A percentile compares a stretch with the other conserved stretches of the same genome.
Evolutionary conservation across 176 grass and related monocot species (phyloP).

Genomic region (Tillandsia fasciculata): DNA sequence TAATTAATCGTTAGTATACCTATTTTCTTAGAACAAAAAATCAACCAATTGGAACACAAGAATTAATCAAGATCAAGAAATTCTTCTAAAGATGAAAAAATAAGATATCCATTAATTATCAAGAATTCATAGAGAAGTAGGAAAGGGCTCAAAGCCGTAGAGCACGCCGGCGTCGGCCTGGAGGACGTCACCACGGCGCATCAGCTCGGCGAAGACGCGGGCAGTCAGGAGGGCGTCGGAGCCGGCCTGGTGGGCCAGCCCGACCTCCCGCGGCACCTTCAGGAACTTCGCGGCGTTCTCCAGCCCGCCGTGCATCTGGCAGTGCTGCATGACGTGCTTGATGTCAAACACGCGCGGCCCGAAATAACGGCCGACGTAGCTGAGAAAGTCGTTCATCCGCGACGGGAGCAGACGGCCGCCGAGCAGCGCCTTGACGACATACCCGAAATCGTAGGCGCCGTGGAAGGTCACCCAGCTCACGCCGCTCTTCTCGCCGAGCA

Average conservation of each 20-base stretch:
- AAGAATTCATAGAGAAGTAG: no score
- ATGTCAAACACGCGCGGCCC: constrained; percentile 22
- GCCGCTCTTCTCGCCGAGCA: not conserved
- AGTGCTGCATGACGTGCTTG: constrained; percentile 20
- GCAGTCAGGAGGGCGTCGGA: constrained; percentile 30
- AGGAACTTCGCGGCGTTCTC: constrained; percentile 12
- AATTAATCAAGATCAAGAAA: no score
- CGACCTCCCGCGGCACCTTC: not conserved
- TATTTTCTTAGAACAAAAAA: no score
- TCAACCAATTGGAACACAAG: no score
- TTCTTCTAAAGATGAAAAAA: not conserved
- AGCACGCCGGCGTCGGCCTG: constrained; percentile 32
- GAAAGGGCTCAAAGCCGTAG: constrained; percentile 32
- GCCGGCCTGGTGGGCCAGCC: constrained; percentile 22
- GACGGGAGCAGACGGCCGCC: constrained; percentile 2
- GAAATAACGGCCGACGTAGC: not conserved
- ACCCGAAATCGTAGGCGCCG: constrained; percentile 26
- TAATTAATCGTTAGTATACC: no score
- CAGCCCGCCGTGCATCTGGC: constrained; percentile 14
- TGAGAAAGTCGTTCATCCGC: constrained; percentile 14
- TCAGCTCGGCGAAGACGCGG: constrained; percentile 20
- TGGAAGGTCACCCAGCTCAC: constrained; percentile 21
- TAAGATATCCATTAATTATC: no score
- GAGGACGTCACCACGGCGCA: constrained; percentile 3
- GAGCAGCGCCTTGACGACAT: constrained; percentile 18